Evolutionary conservation across 805 yeast species (phyloP).

Genomic region (Sungouiella blattae): DNA sequence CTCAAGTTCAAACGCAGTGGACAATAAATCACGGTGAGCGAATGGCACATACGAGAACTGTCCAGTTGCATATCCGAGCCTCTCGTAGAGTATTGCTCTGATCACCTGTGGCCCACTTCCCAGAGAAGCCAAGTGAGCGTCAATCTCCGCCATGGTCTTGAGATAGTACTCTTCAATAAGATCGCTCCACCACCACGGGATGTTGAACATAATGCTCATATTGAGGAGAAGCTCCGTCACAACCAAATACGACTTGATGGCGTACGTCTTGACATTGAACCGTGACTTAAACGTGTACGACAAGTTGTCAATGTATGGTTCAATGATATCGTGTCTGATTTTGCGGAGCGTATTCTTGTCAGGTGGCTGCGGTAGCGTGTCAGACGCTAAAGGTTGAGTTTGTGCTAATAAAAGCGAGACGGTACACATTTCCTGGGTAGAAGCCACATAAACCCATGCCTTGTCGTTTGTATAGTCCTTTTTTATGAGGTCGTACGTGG

Average conservation of each 20-base stretch:
- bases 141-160: conserved; percentile 44
- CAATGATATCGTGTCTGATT: conserved; percentile 50
- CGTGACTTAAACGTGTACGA: conserved; percentile 74
- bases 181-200: conserved; percentile 45
- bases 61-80: conserved; percentile 29
- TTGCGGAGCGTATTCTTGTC: conserved; percentile 43
- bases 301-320: conserved; percentile 65
- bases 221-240: conserved; percentile 68
- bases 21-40: conserved; percentile 5
- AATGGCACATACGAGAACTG: conserved; percentile 11
- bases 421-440: conserved; percentile 86
- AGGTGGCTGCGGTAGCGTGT: conserved; percentile 21
- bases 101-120: conserved; percentile 45
- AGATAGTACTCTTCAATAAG: conserved; percentile 42
- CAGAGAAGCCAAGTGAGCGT: conserved; percentile 35
- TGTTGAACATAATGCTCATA: conserved; percentile 37
- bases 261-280: conserved; percentile 63
- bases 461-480: conserved; percentile 74
- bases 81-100: conserved; percentile 41
- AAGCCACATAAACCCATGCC: conserved; percentile 78
- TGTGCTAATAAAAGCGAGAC: conserved; percentile 63
- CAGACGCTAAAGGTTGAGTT: conserved; percentile 27
- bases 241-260: conserved; percentile 62
- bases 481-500: conserved; percentile 76
- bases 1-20: not conserved